phyloP scores from a whole-genome alignment of 768 basidiomycete species.

The Rhodotorula babjevae region DNA sequence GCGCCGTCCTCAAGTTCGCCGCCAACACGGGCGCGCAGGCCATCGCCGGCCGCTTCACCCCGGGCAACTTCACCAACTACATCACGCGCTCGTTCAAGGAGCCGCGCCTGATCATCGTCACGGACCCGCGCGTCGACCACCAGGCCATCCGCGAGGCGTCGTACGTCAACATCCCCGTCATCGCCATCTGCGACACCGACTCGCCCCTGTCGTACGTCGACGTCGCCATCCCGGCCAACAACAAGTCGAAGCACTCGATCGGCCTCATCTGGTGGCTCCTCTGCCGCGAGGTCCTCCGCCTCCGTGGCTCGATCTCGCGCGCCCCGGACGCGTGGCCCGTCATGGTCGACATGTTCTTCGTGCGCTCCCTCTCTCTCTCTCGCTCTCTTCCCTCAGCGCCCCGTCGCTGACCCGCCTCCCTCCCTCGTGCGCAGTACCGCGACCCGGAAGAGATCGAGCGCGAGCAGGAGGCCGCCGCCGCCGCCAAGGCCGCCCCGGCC shows the following conservation, averaged over 20 bases:
- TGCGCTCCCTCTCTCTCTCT: slow-evolving; percentile 6
- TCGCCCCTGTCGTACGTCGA: slow-evolving; percentile 96
- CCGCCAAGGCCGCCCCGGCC: slow-evolving; percentile 65
- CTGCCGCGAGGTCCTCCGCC: slow-evolving; percentile 91
- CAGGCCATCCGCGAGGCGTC: slow-evolving; percentile 99
- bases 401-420: slow-evolving; percentile 44
- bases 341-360: slow-evolving; percentile 62
- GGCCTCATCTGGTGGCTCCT: slow-evolving; percentile 98
- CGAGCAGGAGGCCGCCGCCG: slow-evolving; percentile 89
- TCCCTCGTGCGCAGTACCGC: slow-evolving; percentile 68
- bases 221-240: slow-evolving; percentile 97
- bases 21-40: slow-evolving; percentile 97
- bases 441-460: slow-evolving; percentile 99
- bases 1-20: slow-evolving; percentile 97
- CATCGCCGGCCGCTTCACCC: slow-evolving; percentile 98
- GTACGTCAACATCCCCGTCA: slow-evolving; percentile 99
- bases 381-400: background rate
- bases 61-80: slow-evolving; percentile 99
- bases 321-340: slow-evolving; percentile 91
- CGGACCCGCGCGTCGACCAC: slow-evolving; percentile 98
- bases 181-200: slow-evolving; percentile 98
- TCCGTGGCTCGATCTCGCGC: slow-evolving; percentile 88
- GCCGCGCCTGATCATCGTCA: slow-evolving; percentile 94
- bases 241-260: slow-evolving; percentile 95
- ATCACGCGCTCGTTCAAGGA: slow-evolving; percentile 89